Percentiles rank a stretch among this genome's conserved stretches.
Conservation (phyloP, 305 asterid genomes). For the Ilex paraguariensis region DNA sequence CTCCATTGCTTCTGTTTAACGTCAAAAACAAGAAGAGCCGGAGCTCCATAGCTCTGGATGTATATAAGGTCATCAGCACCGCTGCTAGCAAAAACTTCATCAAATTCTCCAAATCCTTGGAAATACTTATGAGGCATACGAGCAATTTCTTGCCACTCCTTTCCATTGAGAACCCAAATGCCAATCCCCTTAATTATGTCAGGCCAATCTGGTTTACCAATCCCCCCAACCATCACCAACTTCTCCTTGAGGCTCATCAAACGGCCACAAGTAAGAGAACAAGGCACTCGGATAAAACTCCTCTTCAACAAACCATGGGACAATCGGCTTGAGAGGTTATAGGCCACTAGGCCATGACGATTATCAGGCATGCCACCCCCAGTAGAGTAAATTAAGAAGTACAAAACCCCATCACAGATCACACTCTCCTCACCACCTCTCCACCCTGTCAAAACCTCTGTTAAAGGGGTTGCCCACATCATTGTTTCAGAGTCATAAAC, state of each 20-base stretch:
- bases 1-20: slow-evolving; percentile 57
- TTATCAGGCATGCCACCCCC: slow-evolving; percentile 52
- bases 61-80: slow-evolving; percentile 67
- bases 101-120: slow-evolving; percentile 89
- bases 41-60: slow-evolving; percentile 83
- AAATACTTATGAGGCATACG: slow-evolving; percentile 76
- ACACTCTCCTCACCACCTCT: slow-evolving; percentile 89
- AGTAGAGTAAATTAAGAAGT: slow-evolving; percentile 63
- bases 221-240: slow-evolving; percentile 85
- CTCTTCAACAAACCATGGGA: slow-evolving; percentile 34
- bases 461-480: slow-evolving; percentile 48
- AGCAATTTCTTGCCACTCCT: slow-evolving; percentile 69
- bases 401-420: slow-evolving; percentile 64
- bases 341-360: slow-evolving; percentile 68
- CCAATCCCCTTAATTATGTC: slow-evolving; percentile 83
- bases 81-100: slow-evolving; percentile 90
- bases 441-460: slow-evolving; percentile 76
- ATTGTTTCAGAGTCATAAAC: slow-evolving; percentile 49
- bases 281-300: slow-evolving; percentile 65
- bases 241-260: slow-evolving; percentile 72
- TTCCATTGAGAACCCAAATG: slow-evolving; percentile 61
- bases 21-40: slow-evolving; percentile 69
- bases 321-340: slow-evolving; percentile 38
- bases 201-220: slow-evolving; percentile 60
- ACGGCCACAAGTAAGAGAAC: slow-evolving; percentile 82